Evolutionary conservation across 345 rosid species (phyloP).

Genomic region (Ceriops tagal): DNA sequence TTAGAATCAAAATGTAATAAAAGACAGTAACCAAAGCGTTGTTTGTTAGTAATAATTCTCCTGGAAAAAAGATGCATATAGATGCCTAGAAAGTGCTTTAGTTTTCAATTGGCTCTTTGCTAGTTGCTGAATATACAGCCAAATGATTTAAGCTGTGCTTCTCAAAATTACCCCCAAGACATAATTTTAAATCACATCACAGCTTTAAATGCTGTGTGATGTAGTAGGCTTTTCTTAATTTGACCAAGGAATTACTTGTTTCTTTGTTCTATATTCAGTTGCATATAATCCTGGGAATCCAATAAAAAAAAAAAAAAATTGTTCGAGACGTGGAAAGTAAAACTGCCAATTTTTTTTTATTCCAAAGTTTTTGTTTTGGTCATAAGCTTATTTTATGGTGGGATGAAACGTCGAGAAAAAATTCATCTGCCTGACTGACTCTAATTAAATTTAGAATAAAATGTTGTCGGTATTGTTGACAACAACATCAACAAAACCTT

Average conservation of each 20-base stretch:
- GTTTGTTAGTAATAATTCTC: background rate
- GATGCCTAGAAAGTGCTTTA: background rate
- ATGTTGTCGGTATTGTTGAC: too few species aligned
- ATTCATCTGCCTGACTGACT: too few species aligned
- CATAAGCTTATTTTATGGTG: too few species aligned
- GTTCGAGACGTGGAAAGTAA: too few species aligned
- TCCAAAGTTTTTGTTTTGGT: too few species aligned
- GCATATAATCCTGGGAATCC: too few species aligned
- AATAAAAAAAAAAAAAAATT: too few species aligned
- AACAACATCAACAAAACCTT: too few species aligned
- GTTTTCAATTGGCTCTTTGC: slow-evolving; percentile 2
- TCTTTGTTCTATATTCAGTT: too few species aligned
- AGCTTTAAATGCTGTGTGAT: background rate
- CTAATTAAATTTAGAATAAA: too few species aligned
- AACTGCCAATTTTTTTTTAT: too few species aligned
- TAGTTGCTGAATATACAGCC: background rate
- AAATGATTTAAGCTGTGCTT: background rate
- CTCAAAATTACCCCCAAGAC: background rate
- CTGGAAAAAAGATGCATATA: background rate
- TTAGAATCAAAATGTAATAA: background rate
- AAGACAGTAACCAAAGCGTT: slow-evolving; percentile 7
- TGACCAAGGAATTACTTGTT: background rate
- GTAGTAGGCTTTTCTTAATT: slow-evolving; percentile 12
- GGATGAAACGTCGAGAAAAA: too few species aligned
- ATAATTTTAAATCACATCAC: background rate